Conservation (phyloP, 495 filamentous ascomycete genomes). For the Glonium stellatum region DNA sequence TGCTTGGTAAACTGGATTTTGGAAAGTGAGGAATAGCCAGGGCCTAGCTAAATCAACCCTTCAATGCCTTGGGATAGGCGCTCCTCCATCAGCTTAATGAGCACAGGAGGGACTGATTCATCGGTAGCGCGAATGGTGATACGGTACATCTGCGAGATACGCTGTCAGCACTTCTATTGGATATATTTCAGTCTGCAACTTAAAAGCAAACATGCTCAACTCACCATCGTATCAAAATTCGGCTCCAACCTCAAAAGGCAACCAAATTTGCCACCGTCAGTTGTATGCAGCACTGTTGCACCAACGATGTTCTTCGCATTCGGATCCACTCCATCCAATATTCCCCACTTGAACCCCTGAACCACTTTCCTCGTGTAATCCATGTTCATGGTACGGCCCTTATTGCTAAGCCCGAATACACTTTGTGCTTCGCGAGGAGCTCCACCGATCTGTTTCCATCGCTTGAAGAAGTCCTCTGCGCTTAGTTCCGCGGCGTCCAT, state of each 20-base stretch:
- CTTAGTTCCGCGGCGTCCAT: slow-evolving; percentile 83
- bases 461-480: slow-evolving; percentile 93
- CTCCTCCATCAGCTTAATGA: slow-evolving; percentile 84
- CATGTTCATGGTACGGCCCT: slow-evolving; percentile 44
- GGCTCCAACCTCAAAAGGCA: slow-evolving; percentile 91
- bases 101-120: slow-evolving; percentile 69
- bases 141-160: slow-evolving; percentile 72
- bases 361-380: slow-evolving; percentile 59
- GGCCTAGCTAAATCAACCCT: slow-evolving; percentile 2
- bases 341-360: slow-evolving; percentile 79
- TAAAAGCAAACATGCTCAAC: slow-evolving; percentile 12
- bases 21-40: neutral
- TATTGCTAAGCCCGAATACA: slow-evolving; percentile 63
- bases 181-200: neutral
- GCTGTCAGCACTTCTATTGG: slow-evolving; percentile 24
- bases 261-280: slow-evolving; percentile 79
- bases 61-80: slow-evolving; percentile 53
- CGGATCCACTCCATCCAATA: slow-evolving; percentile 78
- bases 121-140: slow-evolving; percentile 93
- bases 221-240: slow-evolving; percentile 82
- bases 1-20: neutral
- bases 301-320: slow-evolving; percentile 90
- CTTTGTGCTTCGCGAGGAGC: slow-evolving; percentile 76
- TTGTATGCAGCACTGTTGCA: slow-evolving; percentile 81
- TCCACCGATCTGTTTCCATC: slow-evolving; percentile 97